Conservation (phyloP, 2,329 filamentous ascomycete genomes). For the Fusarium nisikadoi region DNA sequence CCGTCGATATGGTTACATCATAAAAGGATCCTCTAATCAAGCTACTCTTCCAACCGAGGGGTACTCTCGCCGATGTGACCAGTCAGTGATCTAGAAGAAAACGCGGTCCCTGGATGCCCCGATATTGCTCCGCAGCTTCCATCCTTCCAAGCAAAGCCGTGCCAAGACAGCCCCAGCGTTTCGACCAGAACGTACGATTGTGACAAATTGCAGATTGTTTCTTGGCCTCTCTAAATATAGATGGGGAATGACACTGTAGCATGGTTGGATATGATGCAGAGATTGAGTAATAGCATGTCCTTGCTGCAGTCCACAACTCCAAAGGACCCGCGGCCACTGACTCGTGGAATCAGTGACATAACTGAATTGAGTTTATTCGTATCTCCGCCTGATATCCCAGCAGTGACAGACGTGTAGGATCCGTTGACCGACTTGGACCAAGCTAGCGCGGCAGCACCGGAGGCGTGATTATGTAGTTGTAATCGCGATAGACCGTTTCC, state of each 20-base stretch:
- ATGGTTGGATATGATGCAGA: background rate
- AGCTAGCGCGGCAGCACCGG: background rate
- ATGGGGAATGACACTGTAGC: rapidly evolving
- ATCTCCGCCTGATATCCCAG: background rate
- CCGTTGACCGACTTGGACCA: no score
- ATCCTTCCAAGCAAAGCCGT: no score
- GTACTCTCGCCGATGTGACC: rapidly evolving
- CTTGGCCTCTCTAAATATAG: background rate
- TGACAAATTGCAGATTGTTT: background rate
- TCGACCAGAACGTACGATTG: background rate
- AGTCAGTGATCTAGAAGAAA: rapidly evolving
- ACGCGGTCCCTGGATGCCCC: rapidly evolving
- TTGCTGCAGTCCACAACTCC: rapidly evolving
- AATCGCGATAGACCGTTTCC: background rate
- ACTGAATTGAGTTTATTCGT: background rate
- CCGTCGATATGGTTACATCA: background rate
- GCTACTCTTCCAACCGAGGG: background rate
- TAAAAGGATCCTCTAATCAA: background rate
- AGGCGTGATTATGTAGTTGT: background rate
- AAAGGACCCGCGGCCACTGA: background rate
- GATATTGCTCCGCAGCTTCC: background rate
- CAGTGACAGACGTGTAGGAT: background rate
- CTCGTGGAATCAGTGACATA: background rate
- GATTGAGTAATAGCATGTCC: background rate
- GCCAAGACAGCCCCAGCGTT: no score